Base-by-base conservation (phyloP, 192 early-diverging fungal species). In the Martensiomyces pterosporus region DNA sequence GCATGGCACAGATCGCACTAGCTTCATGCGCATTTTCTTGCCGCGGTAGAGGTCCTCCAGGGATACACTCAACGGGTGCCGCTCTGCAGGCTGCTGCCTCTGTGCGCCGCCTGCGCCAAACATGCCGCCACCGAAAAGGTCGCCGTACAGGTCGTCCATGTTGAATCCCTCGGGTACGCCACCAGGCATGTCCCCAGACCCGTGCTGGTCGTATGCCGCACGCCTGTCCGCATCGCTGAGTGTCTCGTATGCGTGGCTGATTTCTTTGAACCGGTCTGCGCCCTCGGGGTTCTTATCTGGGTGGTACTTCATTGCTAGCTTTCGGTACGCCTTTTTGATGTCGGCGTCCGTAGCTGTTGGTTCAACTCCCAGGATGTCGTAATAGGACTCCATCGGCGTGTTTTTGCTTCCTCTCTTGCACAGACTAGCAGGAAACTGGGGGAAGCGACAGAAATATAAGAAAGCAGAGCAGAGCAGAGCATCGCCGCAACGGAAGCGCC, bases 231-330 rank as follows among this genome's bases (percentile, higher is more conserved):
- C 59, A 43, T 88, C 88, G 42, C 82, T 85, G 2, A 90, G 80
- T 29, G 85, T 68, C 55, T 88, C 86, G 66, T 90, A 90, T 9
- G 88, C 88, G 57, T 89, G 85, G 54, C 83, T 85, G 42, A 90
- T 86, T 23, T 88, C 86, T 56, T 89, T 89, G 77, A 90, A 90
- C 67, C 79, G 69, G 43, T 90, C 84, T 21, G 77, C 79, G 36
- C 82, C 85, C 39, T 80, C 81, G 8, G 85, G 80, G 68, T 89
- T 89, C 77, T 82, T 68, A 55, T 79, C 75, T 0, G 82, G 82
- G 42, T 83, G 82, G 36, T 73, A 67, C 54, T 74, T 67, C 54
- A 85, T 79, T 21, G 84, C 84, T 44, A 81, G 69, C 35, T 53
- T 47, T 24, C 80, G 67, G 51, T 83, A 83, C n/a, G 81, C 77